These are phyloP conservation scores for Clitoria ternatea DNA, from an alignment of 306 rosid genomes.

Conservation along the genomic window DNA sequence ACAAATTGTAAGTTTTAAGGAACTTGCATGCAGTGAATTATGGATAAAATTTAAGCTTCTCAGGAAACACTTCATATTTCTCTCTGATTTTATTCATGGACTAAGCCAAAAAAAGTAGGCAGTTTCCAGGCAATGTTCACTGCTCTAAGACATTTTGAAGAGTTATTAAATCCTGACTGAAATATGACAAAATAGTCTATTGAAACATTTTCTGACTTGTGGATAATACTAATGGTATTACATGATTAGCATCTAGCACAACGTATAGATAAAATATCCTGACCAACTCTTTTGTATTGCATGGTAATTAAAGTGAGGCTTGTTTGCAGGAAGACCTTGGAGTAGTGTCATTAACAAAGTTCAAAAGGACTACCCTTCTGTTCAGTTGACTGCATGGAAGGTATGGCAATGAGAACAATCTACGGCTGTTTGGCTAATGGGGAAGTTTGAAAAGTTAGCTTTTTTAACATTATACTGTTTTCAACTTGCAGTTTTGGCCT, in stretches of 20 bases:
- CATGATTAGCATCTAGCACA: background rate
- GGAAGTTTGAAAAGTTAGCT: background rate
- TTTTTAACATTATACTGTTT: conserved; percentile 5
- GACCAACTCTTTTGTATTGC: background rate
- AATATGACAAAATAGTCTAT: background rate
- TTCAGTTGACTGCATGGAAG: conserved; percentile 94
- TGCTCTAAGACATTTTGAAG: background rate
- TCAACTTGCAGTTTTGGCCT: conserved; percentile 81
- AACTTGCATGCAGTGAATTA: background rate
- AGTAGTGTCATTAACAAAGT: conserved; percentile 52
- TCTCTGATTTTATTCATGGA: background rate
- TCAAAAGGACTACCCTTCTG: conserved; percentile 61
- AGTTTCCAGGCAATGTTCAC: background rate
- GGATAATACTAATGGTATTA: background rate
- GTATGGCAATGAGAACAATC: conserved; percentile 35
- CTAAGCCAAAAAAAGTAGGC: background rate
- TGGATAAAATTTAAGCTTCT: background rate
- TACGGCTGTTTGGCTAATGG: background rate
- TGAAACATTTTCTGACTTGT: background rate
- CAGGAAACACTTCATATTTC: background rate
- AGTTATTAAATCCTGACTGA: background rate
- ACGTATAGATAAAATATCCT: background rate
- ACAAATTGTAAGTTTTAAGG: background rate
- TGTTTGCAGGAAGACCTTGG: conserved; percentile 77
- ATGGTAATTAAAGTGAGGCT: conserved; percentile 12